Percentiles rank a stretch among this genome's conserved stretches.
phyloP scores from a whole-genome alignment of 2,329 filamentous ascomycete species.

The Fusarium austroafricanum region DNA sequence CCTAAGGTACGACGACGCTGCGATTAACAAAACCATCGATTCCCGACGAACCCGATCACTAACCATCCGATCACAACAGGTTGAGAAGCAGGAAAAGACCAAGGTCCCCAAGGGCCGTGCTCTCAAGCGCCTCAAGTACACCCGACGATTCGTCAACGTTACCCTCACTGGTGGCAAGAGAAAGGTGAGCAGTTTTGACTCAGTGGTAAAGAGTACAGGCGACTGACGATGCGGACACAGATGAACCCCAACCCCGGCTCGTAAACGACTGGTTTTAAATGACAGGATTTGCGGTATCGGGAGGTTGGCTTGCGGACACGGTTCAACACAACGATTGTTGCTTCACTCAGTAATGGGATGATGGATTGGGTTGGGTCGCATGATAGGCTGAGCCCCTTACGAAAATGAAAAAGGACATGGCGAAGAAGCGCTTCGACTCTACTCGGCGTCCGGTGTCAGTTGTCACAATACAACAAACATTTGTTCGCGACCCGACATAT shows the following conservation, averaged over 20 bases:
- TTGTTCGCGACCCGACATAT: conserved; percentile 44
- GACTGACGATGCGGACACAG: conserved; percentile 61
- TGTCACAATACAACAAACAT: conserved; percentile 55
- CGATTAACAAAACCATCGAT: conserved; percentile 35
- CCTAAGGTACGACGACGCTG: conserved; percentile 76
- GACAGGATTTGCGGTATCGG: conserved; percentile 45
- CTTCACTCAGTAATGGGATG: conserved; percentile 50
- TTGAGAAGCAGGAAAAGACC: conserved; percentile 93
- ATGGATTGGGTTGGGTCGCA: conserved; percentile 53
- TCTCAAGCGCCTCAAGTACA: conserved; percentile 97
- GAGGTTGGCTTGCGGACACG: conserved; percentile 48
- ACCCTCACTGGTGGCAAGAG: conserved; percentile 98
- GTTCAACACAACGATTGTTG: conserved; percentile 48
- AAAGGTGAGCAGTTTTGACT: conserved; percentile 76
- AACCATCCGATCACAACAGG: conserved; percentile 60
- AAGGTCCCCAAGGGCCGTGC: conserved; percentile 98
- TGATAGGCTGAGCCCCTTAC: conserved; percentile 52
- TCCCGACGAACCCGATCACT: conserved; percentile 47
- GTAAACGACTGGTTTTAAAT: conserved; percentile 57
- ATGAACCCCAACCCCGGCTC: conserved; percentile 89
- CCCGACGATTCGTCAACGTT: conserved; percentile 97
- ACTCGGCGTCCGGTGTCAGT: conserved; percentile 58
- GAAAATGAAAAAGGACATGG: conserved; percentile 47
- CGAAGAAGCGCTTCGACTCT: conserved; percentile 54
- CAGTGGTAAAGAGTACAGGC: too few species aligned